Percentiles rank a stretch among this genome's conserved stretches.
These are phyloP conservation scores for Canariomyces notabilis DNA, from an alignment of 2,329 filamentous ascomycete genomes.

Conservation along the genomic window DNA sequence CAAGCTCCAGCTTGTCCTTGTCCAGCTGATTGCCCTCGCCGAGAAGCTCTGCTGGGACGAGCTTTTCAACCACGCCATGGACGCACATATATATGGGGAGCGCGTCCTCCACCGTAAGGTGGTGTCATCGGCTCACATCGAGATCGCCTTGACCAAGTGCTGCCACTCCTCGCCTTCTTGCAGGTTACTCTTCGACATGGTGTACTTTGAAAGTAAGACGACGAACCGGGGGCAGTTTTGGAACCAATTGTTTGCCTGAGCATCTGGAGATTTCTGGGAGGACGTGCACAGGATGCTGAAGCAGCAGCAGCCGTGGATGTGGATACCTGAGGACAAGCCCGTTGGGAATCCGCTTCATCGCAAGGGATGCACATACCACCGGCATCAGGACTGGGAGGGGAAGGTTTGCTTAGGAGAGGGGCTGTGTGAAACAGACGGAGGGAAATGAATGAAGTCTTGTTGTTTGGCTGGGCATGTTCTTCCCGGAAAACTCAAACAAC, in stretches of 20 bases:
- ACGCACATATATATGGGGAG: background rate
- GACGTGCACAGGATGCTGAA: background rate
- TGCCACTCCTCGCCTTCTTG: background rate
- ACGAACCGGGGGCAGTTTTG: background rate
- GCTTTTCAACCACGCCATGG: background rate
- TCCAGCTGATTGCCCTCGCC: background rate
- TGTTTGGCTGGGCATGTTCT: no score
- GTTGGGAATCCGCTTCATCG: background rate
- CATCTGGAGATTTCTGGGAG: background rate
- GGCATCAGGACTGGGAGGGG: background rate
- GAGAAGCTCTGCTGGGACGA: background rate
- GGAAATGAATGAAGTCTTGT: background rate
- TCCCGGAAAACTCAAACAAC: no score
- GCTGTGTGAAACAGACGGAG: background rate
- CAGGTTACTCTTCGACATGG: background rate
- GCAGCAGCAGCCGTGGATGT: background rate
- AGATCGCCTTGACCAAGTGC: background rate
- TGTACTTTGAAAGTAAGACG: background rate
- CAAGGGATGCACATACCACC: background rate
- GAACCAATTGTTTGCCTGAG: background rate
- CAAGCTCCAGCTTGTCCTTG: background rate
- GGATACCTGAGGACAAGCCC: background rate
- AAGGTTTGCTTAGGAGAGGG: background rate
- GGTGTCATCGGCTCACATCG: background rate
- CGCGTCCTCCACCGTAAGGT: background rate